Percentiles rank a stretch among this genome's conserved stretches.
These are phyloP conservation scores for Trichoderma sp. DNA, from an alignment of 2,329 filamentous ascomycete species.

Conservation along the genomic window DNA sequence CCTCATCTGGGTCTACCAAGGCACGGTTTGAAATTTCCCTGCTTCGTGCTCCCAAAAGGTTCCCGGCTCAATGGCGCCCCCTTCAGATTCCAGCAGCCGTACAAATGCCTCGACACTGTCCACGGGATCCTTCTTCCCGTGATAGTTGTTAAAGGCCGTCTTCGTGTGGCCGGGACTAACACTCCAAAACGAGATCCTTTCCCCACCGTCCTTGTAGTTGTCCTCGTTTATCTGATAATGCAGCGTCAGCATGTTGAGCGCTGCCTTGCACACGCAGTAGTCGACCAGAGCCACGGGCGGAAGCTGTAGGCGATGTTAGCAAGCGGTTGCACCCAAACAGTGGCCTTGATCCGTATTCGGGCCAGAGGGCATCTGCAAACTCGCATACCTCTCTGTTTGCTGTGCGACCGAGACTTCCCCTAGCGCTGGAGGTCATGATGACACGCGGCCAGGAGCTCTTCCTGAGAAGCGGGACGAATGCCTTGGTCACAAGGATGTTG, in stretches of 20 bases:
- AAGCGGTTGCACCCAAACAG: background rate
- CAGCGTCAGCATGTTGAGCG: slow-evolving; percentile 25
- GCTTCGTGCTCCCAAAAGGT: slow-evolving; percentile 17
- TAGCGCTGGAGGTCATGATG: slow-evolving; percentile 23
- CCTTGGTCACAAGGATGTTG: slow-evolving; percentile 21
- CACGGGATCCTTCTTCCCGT: slow-evolving; percentile 13
- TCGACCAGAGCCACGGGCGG: slow-evolving; percentile 5
- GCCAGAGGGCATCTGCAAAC: background rate
- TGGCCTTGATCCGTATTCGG: background rate
- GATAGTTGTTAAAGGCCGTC: slow-evolving; percentile 23
- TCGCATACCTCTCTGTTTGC: slow-evolving; percentile 18
- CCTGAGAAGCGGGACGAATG: background rate
- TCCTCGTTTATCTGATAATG: slow-evolving; percentile 20
- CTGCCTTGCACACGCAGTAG: slow-evolving; percentile 23
- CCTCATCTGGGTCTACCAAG: slow-evolving; percentile 1
- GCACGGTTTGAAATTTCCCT: background rate
- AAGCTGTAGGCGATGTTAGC: background rate
- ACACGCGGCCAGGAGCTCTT: slow-evolving; percentile 21
- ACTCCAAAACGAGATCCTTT: slow-evolving; percentile 22
- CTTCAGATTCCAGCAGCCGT: slow-evolving; percentile 10
- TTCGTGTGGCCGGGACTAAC: slow-evolving; percentile 23
- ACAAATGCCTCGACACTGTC: slow-evolving; percentile 14
- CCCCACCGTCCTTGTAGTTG: background rate
- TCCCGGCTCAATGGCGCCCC: background rate
- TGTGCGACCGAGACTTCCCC: slow-evolving; percentile 22